phyloP scores from a whole-genome alignment of 768 basidiomycete species.

The Mrakia blollopis region DNA sequence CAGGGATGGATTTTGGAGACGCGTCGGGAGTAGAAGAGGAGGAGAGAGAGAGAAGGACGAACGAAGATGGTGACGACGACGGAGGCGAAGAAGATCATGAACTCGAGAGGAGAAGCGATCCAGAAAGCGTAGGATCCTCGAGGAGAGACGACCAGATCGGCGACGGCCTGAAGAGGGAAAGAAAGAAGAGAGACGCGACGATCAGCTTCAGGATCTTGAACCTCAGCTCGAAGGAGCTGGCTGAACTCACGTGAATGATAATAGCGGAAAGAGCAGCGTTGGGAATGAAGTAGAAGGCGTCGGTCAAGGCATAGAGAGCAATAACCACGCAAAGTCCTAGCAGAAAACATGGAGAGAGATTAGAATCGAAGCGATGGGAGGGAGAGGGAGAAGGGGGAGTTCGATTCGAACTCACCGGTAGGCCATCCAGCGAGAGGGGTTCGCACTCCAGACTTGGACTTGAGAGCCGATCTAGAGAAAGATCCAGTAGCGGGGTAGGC shows the following conservation, averaged over 20 bases:
- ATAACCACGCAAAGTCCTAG: slow-evolving; percentile 86
- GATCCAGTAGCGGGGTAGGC: slow-evolving; percentile 97
- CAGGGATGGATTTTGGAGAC: no score
- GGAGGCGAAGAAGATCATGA: slow-evolving; percentile 39
- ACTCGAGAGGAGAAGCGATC: slow-evolving; percentile 89
- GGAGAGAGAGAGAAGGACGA: no score
- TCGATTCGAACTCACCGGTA: no score
- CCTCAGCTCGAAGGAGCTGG: no score
- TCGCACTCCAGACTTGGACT: slow-evolving; percentile 91
- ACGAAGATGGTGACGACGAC: slow-evolving; percentile 36
- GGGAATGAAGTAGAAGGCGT: slow-evolving; percentile 26
- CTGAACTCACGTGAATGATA: slow-evolving; percentile 32
- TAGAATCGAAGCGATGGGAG: no score
- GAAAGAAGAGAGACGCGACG: no score
- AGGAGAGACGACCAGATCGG: slow-evolving; percentile 72
- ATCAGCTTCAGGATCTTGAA: no score
- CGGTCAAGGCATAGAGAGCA: slow-evolving; percentile 55
- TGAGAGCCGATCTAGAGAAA: slow-evolving; percentile 95
- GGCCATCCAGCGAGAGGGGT: slow-evolving; percentile 85
- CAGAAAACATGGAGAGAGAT: no score
- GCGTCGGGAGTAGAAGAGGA: no score
- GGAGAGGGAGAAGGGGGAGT: no score
- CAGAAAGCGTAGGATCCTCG: slow-evolving; percentile 79
- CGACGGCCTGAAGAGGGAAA: slow-evolving; percentile 43
- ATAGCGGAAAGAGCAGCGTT: slow-evolving; percentile 25